These are phyloP conservation scores for Ensete ventricosum DNA, from an alignment of 176 grass and related monocot genomes.

Conservation along the genomic window DNA sequence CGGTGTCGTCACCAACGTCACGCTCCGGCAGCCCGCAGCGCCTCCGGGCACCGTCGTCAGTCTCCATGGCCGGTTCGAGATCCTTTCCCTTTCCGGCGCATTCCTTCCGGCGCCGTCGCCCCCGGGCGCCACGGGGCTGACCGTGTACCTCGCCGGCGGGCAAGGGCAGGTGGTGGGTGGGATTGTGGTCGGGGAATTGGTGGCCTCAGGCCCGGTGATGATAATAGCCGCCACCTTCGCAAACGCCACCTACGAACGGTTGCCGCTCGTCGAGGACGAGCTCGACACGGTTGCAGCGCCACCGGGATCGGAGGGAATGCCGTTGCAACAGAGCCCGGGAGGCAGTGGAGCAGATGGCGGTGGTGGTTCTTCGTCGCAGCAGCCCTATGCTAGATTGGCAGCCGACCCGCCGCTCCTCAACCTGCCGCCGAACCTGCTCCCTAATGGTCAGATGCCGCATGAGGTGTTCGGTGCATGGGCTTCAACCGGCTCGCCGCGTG, in stretches of 20 bases:
- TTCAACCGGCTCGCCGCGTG: slow-evolving; percentile 24
- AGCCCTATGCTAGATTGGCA: not conserved
- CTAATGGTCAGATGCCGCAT: slow-evolving; percentile 51
- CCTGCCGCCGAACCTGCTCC: slow-evolving; percentile 53
- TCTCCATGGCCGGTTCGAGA: slow-evolving; percentile 71
- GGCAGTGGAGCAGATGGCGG: not conserved
- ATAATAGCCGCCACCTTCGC: slow-evolving; percentile 60
- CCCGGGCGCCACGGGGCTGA: slow-evolving; percentile 46
- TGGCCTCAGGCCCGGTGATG: slow-evolving; percentile 62
- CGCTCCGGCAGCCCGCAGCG: slow-evolving; percentile 48
- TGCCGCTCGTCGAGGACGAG: slow-evolving; percentile 49
- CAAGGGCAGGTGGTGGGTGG: slow-evolving; percentile 69
- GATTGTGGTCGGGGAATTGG: slow-evolving; percentile 42
- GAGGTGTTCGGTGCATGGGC: slow-evolving; percentile 40
- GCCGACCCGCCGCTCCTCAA: slow-evolving; percentile 47
- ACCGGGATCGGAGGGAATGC: slow-evolving; percentile 14
- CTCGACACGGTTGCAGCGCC: slow-evolving; percentile 1
- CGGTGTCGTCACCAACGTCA: slow-evolving; percentile 60
- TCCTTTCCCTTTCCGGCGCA: slow-evolving; percentile 63
- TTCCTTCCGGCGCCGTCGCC: slow-evolving; percentile 58
- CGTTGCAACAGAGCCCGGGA: no score
- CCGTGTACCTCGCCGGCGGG: slow-evolving; percentile 56
- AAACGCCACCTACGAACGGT: slow-evolving; percentile 69
- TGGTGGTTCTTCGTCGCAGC: not conserved
- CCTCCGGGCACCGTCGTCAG: slow-evolving; percentile 44